Evolutionary conservation across 805 yeast species (phyloP), one percentile per base, ranked within the genome.

Genomic region (Schizosaccharomyces octosporus): DNA sequence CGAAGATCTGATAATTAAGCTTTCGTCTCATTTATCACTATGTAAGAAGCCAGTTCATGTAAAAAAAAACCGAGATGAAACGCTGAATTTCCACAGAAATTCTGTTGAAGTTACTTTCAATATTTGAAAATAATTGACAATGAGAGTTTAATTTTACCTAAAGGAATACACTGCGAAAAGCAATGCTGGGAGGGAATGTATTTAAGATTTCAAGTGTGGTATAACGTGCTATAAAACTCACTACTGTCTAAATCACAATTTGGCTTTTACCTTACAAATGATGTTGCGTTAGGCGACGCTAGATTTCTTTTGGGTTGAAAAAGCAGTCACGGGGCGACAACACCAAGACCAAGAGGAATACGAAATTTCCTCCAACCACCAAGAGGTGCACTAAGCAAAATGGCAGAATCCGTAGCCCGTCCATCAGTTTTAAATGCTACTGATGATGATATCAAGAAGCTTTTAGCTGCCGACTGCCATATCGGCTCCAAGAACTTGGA

Each of bases 401-500:
- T 51, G 57, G 57, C 57, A 51, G 57, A 51, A 29, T 51, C 57
- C 36, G 36, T 51, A 24, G 57, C 57, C 36, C 57, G 36, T 29
- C 57, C 57, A 51, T 51, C 57, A 29, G 57, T 51, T 51, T 29
- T 51, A 17, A 51, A 51, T 29, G 60, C 60, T 36, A 17, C 60
- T 21, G 60, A 57, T 21, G 60, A 57, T 81, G 97, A 89, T 80
- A 95, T 95, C 80, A 93, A 93, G 83, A 86, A 90, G 77, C 83
- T 93, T 79, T 84, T 93, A 81, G 97, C 98, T 77, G 98, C 98
- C 77, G 90, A 90, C 87, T 87, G 84, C 74, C 98, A 93, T 83
- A 85, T 93, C 77, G 98, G 98, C 79, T 84, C 97, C 77, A 93
- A 93, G 87, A 93, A 93, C 87, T 95, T 90, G 78, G 97, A 89